Base-by-base conservation (phyloP, 2,329 filamentous ascomycete species). In the Colletotrichum lindemuthianum region DNA sequence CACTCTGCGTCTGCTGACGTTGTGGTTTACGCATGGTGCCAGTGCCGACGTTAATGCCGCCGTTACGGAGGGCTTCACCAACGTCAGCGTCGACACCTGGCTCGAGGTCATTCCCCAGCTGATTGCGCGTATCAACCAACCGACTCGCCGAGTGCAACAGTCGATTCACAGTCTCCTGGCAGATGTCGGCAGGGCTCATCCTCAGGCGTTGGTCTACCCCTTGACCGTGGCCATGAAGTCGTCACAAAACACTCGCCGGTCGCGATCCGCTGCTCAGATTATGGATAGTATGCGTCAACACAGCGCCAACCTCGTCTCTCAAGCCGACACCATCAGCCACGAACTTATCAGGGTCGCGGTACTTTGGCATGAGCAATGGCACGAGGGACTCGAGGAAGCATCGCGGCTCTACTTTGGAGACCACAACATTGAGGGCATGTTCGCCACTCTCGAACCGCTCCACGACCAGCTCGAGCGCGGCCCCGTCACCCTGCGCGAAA, bases 261-360 rank as follows among this genome's bases (percentile, higher is more conserved):
- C 93, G 36, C 89, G 92, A 72, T 97, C 94, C 43, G 96, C 96
- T 4, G 90, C 88, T 37, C 89, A 93, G 69, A 97, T 99, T 71
- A 97, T 99, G 94, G 94, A 98, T 68, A 97, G 91, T 73, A 97
- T 99, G 93, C 91, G 94, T 43, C 91, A 95, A 70, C 96, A 99
- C 75, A 98, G 94, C 74, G 90, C 93, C 16, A 91, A 88, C 71
- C 86, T 99, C 40, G 96, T 99, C 8, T 92, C 97, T 69, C 96
- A 99, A 77, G 96, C 96, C 40, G 95, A 97, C 74, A 85, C 94
- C 50, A 94, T 99, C 70, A 98, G 95, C 75, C 92, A 96, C 73
- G 96, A 99, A 76, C 87, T 99, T 60, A 98, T 99, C 73, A 90
- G 96, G 55, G 96, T 99, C 64, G 96, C 96, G 13, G 95, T 99